Evolutionary conservation across 2,329 filamentous ascomycete genomes (phyloP), one percentile per base, ranked within the genome.

Genomic region (Leptodontidium sp.): DNA sequence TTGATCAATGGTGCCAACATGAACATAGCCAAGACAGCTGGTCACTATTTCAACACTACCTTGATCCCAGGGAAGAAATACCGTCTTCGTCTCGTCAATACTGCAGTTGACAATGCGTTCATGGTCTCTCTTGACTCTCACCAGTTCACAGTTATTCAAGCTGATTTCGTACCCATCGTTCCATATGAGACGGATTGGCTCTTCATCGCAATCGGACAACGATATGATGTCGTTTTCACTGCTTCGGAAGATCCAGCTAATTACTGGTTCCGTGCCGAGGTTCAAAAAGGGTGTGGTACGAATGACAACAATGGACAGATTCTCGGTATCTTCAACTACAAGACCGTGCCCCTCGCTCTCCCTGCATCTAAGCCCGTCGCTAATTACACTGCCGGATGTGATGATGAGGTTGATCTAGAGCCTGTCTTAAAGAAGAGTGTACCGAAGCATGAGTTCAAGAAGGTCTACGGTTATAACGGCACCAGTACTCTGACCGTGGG

Each of bases 151-250:
- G 86, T 85, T 8, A 82, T 93, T 61, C 89, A 90, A 79, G 92
- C 92, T 75, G 83, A 90, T 57, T 76, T 82, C 12, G 86, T 90
- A 0, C 86, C 87, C 0, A 82, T 90, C 86, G 12, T 81, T n/a
- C 89, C 90, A 0, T 92, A 90, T 76, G 81, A 84, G 2, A 88
- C 88, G 0, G 80, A 85, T 9, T 83, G 87, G 4, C 79, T 91
- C 38, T 87, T 84, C 14, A 80, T 91, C n/a, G 88, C 83, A 35
- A 83, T 90, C 58, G 86, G 85, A 63, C 87, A 89, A 73, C 77
- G 80, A 65, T 80, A 76, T 72, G 72, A 76, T 68, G 70, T 77
- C 77, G 71, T 86, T 4, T 83, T 88, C 68, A 82, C 80, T 24
- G 85, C 84, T 8, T 75, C 84, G 64, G 77, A 76, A 9, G 82